Conservation (phyloP, 768 basidiomycete genomes). For the Imleria badia region DNA sequence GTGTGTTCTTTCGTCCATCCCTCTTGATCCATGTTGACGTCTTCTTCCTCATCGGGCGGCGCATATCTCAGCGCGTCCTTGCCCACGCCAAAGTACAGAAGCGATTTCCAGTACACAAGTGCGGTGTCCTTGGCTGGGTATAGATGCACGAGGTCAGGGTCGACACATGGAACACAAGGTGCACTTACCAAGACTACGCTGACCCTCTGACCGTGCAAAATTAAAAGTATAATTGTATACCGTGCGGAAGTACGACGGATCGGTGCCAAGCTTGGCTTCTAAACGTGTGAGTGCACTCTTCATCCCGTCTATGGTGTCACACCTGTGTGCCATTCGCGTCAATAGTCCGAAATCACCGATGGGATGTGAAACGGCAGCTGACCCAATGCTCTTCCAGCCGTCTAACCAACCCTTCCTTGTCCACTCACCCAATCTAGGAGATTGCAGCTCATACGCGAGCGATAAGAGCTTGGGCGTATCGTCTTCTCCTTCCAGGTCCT, state of each 20-base stretch:
- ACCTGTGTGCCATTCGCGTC: slow-evolving; percentile 38
- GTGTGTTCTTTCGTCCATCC: slow-evolving; percentile 67
- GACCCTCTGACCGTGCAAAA: slow-evolving; percentile 73
- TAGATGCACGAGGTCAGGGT: neutral
- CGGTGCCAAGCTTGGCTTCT: slow-evolving; percentile 57
- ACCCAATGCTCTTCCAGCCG: slow-evolving; percentile 78
- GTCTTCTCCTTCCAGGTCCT: slow-evolving; percentile 68
- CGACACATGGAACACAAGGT: neutral
- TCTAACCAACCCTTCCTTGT: slow-evolving; percentile 69
- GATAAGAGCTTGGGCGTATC: slow-evolving; percentile 76
- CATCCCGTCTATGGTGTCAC: slow-evolving; percentile 67
- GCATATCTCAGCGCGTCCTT: slow-evolving; percentile 61
- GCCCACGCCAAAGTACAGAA: slow-evolving; percentile 68
- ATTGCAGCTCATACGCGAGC: slow-evolving; percentile 79
- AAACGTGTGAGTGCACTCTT: slow-evolving; percentile 52
- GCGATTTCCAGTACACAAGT: slow-evolving; percentile 73
- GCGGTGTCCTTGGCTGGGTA: slow-evolving; percentile 64
- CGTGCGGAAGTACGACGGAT: slow-evolving; percentile 67
- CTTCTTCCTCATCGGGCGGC: slow-evolving; percentile 42
- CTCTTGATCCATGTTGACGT: slow-evolving; percentile 41
- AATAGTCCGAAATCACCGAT: slow-evolving; percentile 5
- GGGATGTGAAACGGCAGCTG: slow-evolving; percentile 24
- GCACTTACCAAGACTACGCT: slow-evolving; percentile 72
- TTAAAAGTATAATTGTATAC: slow-evolving; percentile 83
- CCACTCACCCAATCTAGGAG: slow-evolving; percentile 73